Percentiles rank a stretch among this genome's conserved stretches.
Conservation (phyloP, 2,329 filamentous ascomycete species). For the Aspergillus melleus region DNA sequence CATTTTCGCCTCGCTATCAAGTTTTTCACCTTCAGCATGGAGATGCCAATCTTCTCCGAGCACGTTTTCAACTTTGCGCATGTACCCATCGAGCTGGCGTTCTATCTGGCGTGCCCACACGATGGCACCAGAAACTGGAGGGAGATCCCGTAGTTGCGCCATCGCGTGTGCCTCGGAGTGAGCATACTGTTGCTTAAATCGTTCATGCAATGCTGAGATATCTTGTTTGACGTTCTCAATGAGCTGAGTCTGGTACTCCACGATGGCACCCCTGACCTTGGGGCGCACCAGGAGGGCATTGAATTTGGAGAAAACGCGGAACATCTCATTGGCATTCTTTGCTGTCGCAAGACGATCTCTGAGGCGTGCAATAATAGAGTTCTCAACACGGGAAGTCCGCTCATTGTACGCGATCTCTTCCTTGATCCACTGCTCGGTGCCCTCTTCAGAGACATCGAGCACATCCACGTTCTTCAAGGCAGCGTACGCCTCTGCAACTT, state of each 20-base stretch:
- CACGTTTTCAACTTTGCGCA: slow-evolving; percentile 99
- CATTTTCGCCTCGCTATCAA: slow-evolving; percentile 85
- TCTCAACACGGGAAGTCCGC: slow-evolving; percentile 93
- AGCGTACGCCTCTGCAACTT: slow-evolving; percentile 92
- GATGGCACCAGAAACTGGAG: slow-evolving; percentile 93
- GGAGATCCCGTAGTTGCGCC: slow-evolving; percentile 93
- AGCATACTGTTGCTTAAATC: slow-evolving; percentile 98
- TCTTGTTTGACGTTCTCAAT: slow-evolving; percentile 98
- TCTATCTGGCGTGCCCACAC: slow-evolving; percentile 98
- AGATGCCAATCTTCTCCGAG: slow-evolving; percentile 92
- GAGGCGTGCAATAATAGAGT: slow-evolving; percentile 94
- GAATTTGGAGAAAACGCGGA: slow-evolving; percentile 99
- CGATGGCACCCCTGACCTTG: slow-evolving; percentile 98
- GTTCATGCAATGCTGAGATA: slow-evolving; percentile 88
- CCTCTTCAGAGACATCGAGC: slow-evolving; percentile 84
- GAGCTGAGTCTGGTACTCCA: slow-evolving; percentile 95
- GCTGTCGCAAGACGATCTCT: slow-evolving; percentile 91
- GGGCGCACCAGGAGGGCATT: slow-evolving; percentile 97
- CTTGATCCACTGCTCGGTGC: slow-evolving; percentile 87
- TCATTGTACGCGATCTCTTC: slow-evolving; percentile 97
- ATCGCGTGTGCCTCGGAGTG: slow-evolving; percentile 97
- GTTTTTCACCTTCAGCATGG: slow-evolving; percentile 90
- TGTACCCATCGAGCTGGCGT: slow-evolving; percentile 90
- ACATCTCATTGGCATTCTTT: slow-evolving; percentile 99
- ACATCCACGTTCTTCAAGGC: slow-evolving; percentile 93